Evolutionary conservation across 495 filamentous ascomycete species (phyloP), one percentile per base, ranked within the genome.

Genomic region (Penicillium angulare): DNA sequence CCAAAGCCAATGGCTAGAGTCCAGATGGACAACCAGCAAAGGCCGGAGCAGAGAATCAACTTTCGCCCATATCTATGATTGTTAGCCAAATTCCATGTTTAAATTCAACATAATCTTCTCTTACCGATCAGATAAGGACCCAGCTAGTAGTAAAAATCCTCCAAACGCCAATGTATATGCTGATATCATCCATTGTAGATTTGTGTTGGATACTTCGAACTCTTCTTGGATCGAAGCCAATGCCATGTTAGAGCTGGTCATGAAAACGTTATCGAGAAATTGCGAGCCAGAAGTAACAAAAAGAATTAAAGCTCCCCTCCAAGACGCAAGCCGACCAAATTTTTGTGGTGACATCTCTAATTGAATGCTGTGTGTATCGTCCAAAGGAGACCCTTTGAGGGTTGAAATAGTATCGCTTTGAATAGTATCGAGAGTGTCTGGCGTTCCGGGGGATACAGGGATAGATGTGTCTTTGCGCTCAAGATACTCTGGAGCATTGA

Each of bases 111-210:
- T 23, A n/a, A 13, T 24, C 13, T n/a, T 27, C 24, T 33, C 59
- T 47, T 53, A 70, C 67, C 67, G 59, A 47, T 71, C 67, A 15
- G 67, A 71, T 7, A 71, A 56, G 20, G 60, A 64, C 27, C 67
- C 67, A 15, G 67, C 65, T 4, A 71, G 39, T 6, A 71, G 33
- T 7, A 71, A 55, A 34, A 71, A 68, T 1, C 67, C 67, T 18
- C 67, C 67, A 61, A 71, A 71, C 1, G 63, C 60, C 43, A 71
- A 50, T 7, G 67, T 71, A 33, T 71, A 71, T 34, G 67, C 67
- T 4, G 67, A 71, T 10, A 71, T 68, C 65, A 71, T 71, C 67
- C 67, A 71, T 50, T 71, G 67, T 50, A 71, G 35, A 12, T 68
- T 57, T n/a, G 57, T 67, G 31, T 53, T 63, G 15, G 63, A 60